Conservation (phyloP, 306 rosid species). For the Morella rubra region DNA sequence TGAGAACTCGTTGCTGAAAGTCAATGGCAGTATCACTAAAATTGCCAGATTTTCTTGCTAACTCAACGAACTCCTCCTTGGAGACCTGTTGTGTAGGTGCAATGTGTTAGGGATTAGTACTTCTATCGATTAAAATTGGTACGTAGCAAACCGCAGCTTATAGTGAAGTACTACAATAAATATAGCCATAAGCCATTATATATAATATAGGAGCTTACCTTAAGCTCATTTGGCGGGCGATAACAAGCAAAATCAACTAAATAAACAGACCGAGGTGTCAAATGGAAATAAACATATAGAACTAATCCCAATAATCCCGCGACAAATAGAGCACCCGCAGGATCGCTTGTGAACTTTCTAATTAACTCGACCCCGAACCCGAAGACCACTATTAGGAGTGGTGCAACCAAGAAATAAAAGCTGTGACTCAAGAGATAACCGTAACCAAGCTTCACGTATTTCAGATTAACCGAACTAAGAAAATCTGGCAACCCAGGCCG, state of each 20-base stretch:
- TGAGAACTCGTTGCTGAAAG: constrained; percentile 47
- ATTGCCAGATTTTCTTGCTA: constrained; percentile 54
- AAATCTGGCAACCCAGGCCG: constrained; percentile 21
- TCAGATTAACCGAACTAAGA: constrained; percentile 21
- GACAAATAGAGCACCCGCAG: constrained; percentile 18
- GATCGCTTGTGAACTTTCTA: constrained; percentile 2
- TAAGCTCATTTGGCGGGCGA: constrained; percentile 58
- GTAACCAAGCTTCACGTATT: constrained; percentile 31
- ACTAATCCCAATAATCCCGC: constrained; percentile 18
- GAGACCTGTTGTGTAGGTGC: constrained; percentile 35
- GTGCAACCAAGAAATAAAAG: constrained; percentile 20
- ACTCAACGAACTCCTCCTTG: constrained; percentile 55
- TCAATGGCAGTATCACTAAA: constrained; percentile 51
- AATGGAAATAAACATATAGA: constrained; percentile 26
- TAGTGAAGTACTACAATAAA: background rate
- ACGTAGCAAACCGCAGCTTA: background rate
- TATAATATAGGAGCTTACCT: constrained; percentile 35
- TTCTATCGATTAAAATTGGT: background rate
- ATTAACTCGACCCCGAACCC: constrained; percentile 8
- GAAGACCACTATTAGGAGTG: constrained; percentile 8
- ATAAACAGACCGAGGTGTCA: constrained; percentile 47
- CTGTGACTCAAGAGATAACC: constrained; percentile 18
- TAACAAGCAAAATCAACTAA: constrained; percentile 69
- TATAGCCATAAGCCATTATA: too few relatives aligned
- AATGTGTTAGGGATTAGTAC: background rate